phyloP scores from a whole-genome alignment of 176 grass and related monocot genomes.

The Carex scoparia region DNA sequence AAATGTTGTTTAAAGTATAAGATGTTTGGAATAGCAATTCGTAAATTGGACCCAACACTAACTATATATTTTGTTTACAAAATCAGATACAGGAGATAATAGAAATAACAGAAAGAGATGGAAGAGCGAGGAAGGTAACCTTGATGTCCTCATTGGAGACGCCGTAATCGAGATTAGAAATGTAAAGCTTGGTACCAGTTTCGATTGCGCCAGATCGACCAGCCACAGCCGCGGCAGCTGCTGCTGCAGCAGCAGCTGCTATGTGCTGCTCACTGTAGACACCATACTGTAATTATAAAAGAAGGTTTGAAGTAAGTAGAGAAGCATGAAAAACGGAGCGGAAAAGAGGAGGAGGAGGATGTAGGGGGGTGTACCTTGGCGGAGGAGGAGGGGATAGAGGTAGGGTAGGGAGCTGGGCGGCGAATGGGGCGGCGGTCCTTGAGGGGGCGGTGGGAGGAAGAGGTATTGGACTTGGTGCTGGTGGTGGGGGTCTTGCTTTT shows the following conservation, averaged over 20 bases:
- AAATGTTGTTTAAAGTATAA: too few relatives aligned
- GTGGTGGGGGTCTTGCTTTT: conserved; percentile 35
- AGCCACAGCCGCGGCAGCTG: not conserved
- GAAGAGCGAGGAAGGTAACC: not conserved
- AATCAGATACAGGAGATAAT: not conserved
- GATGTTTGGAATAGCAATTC: too few relatives aligned
- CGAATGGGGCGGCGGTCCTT: conserved; percentile 31
- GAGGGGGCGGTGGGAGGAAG: not conserved
- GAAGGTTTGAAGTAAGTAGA: too few relatives aligned
- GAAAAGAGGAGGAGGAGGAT: not conserved
- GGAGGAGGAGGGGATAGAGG: not conserved
- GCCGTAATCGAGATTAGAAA: conserved; percentile 64
- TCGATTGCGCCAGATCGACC: conserved; percentile 21
- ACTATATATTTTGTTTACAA: too few relatives aligned
- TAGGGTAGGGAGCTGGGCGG: conserved; percentile 34
- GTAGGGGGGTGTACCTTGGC: conserved; percentile 9
- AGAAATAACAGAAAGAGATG: not conserved
- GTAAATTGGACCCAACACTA: too few relatives aligned
- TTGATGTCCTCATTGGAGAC: conserved; percentile 76
- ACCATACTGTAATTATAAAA: conserved; percentile 24
- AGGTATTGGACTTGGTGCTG: not conserved
- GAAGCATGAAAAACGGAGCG: too few relatives aligned
- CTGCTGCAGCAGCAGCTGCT: conserved; percentile 22
- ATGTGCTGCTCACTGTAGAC: conserved; percentile 23
- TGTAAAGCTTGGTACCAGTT: conserved; percentile 53